Evolutionary conservation across 2,329 filamentous ascomycete species (phyloP), one percentile per base, ranked within the genome.

Genomic region (Trichoderma gracile): DNA sequence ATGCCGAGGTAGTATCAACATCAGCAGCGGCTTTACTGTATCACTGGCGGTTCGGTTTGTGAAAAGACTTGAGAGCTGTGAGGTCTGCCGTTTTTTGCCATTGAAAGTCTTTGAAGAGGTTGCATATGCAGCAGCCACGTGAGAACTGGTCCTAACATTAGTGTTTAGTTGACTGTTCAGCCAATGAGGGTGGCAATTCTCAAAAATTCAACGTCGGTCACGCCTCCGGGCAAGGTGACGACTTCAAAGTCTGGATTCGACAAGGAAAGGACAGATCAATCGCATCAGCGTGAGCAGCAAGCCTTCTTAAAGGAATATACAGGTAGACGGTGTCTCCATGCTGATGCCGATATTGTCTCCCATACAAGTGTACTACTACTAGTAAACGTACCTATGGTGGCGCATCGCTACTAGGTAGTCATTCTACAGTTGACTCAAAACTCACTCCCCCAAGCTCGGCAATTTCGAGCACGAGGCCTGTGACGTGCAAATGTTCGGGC

Each of bases 161-260:
- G 17, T 43, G 17, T 50, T 25, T 33, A 53, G 45, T 61, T n/a
- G 17, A 45, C 23, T 25, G n/a, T 33, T 23, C n/a, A n/a, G 23
- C 58, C 47, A 53, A 61, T 61, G 38, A 42, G 17, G 23, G 58
- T 42, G 47, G 58, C 46, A 19, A 53, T 45, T 19, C 27, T 17
- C 3, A 27, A n/a, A 52, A 52, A 52, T 7, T n/a, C 10, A 14
- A 38, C 33, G 25, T 19, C 27, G 6, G 49, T 7, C 30, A 33
- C 49, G n/a, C n/a, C 27, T 17, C 17, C 25, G 9, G 7, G 25
- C 27, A 25, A 52, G 3, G 10, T 1, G 1, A 25, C 6, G 23
- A 30, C n/a, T 30, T 10, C 3, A 15, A 50, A 25, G 30, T 17
- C 15, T 14, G 9, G 9, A 5, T 10, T 4, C 10, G 10, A 38